Conservation (phyloP, 2,329 filamentous ascomycete species). For the Sphaerulina vaccinii region DNA sequence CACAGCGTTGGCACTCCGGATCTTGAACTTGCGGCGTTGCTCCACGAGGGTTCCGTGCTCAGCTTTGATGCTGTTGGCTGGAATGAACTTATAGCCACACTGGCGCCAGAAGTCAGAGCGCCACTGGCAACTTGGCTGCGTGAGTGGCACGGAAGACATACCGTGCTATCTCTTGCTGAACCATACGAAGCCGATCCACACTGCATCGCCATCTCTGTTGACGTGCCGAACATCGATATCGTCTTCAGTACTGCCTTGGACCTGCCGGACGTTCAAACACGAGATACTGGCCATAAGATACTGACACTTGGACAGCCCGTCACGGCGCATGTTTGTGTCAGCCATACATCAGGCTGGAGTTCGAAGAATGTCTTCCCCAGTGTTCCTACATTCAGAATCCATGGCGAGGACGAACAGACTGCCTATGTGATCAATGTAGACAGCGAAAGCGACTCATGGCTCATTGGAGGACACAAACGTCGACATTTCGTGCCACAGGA, state of each 20-base stretch:
- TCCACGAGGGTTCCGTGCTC: conserved; percentile 53
- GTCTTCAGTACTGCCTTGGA: conserved; percentile 66
- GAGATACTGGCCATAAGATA: conserved; percentile 35
- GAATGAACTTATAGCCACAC: conserved; percentile 51
- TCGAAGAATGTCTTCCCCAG: conserved; percentile 49
- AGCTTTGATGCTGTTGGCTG: conserved; percentile 55
- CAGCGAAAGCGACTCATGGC: conserved; percentile 73
- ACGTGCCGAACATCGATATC: conserved; percentile 78
- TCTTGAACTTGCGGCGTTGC: conserved; percentile 55
- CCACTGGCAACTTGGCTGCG: conserved; percentile 53
- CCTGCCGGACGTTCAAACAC: conserved; percentile 20
- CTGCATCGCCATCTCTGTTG: conserved; percentile 82
- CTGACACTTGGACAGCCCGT: conserved; percentile 65
- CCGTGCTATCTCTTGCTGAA: conserved; percentile 26
- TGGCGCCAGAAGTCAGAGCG: conserved; percentile 47
- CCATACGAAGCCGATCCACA: conserved; percentile 25
- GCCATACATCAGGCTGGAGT: conserved; percentile 57
- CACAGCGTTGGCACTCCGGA: conserved; percentile 49
- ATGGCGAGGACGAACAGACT: conserved; percentile 17
- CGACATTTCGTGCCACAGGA: conserved; percentile 65
- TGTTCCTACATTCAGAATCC: conserved; percentile 24
- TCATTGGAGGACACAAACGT: conserved; percentile 77
- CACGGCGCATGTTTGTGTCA: conserved; percentile 59
- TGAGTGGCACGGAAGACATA: conserved; percentile 53
- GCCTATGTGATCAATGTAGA: conserved; percentile 83